Base-by-base conservation (phyloP, 257 asterid genomes). In the Fraxinus anomala region DNA sequence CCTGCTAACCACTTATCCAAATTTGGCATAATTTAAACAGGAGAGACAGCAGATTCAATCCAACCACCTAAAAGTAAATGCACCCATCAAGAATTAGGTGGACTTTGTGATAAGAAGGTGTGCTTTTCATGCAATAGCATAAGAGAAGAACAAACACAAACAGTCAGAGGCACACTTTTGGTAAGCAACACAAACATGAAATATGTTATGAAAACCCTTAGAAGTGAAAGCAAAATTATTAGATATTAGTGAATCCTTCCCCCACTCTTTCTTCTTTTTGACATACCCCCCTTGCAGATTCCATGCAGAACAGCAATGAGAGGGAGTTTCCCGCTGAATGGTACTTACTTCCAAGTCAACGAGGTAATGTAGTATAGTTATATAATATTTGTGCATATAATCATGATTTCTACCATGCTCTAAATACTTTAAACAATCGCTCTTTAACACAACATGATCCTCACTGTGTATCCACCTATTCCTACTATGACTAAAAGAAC, bases 291-390 rank as follows among this genome's bases (percentile, higher is more conserved):
- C 73, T 76, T 77, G 28, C 76, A 95, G 99, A 87, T 95, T 83
- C 99, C 99, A 31, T 95, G 97, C 87, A 83, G 98, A 80, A 95
- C 99, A 30, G 98, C 99, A 81, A 93, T 89, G 96, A 87, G 96
- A 84, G 98, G 98, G 77, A 89, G 96, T 82, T 95, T 95, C 89
- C 97, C 98, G 3, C 91, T 95, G 76, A 95, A 95, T 68, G 99
- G 99, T 74, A 95, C 99, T 61, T 95, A 95, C 77, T 95, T 95
- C 86, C 99, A 93, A 82, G 97, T 95, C 77, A 95, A 95, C 39
- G 99, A 95, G 97, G 99, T 94, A 85, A 77, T 28, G 70, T 13
- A 14, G 66, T 72, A 4, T 14, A 72, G 42, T 69, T 24, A 47
- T 81, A 73, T 17, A 36, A 54, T 67, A 67, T 54, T 23, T 5